Percentiles rank a stretch among this genome's conserved stretches.
Evolutionary conservation across 371 early-diverging fungal species (phyloP).

Genomic region (Mortierella polycephala): DNA sequence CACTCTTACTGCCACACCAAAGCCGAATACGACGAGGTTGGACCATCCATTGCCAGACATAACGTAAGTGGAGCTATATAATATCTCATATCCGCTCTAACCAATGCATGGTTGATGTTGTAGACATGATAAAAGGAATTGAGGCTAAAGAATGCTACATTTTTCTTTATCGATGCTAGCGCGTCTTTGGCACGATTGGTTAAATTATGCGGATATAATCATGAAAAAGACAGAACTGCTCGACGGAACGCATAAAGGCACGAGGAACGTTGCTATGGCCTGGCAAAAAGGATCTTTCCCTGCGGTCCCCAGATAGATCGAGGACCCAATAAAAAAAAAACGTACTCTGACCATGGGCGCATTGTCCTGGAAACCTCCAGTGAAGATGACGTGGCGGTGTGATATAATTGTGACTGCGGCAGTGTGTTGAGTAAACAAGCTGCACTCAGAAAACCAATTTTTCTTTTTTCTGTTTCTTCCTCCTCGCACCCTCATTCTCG

Average conservation of each 20-base stretch:
- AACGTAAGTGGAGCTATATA: slow-evolving; percentile 60
- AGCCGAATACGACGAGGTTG: slow-evolving; percentile 98
- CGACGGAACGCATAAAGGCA: too few relatives aligned
- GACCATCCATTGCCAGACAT: slow-evolving; percentile 95
- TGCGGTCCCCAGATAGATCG: too few relatives aligned
- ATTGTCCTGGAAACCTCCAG: too few relatives aligned
- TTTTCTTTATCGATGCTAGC: slow-evolving; percentile 15
- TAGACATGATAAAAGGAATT: background rate
- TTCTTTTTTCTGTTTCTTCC: slow-evolving; percentile 12
- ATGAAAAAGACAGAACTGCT: too few relatives aligned
- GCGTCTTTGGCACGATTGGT: slow-evolving; percentile 50
- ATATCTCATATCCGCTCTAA: background rate
- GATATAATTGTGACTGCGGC: background rate
- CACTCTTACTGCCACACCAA: slow-evolving; percentile 95
- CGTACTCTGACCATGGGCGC: too few relatives aligned
- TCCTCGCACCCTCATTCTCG: slow-evolving; percentile 9
- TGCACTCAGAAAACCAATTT: background rate
- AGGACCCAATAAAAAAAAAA: too few relatives aligned
- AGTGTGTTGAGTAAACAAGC: background rate
- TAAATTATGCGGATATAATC: slow-evolving; percentile 12
- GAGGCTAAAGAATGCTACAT: background rate
- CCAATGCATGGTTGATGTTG: background rate
- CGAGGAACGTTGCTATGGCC: too few relatives aligned
- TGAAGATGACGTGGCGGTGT: background rate
- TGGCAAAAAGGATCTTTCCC: too few relatives aligned